phyloP scores from a whole-genome alignment of 2,329 filamentous ascomycete genomes.

The Paecilomyces sp. region DNA sequence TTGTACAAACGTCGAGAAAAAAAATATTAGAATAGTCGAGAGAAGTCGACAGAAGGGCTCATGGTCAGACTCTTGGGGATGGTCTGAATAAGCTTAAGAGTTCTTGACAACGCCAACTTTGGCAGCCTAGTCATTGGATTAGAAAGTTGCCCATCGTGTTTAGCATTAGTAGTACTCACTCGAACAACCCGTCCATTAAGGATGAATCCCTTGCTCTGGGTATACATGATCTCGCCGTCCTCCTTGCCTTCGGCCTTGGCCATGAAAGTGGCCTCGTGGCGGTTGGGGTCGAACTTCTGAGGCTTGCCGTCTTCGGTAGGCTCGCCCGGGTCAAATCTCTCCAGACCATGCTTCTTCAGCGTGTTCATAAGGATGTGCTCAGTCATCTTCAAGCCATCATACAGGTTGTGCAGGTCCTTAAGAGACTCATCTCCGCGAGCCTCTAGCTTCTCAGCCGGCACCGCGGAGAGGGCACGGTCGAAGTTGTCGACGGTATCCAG shows the following conservation, averaged over 20 bases:
- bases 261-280: constrained; percentile 96
- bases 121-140: constrained; percentile 50
- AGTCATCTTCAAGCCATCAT: constrained; percentile 93
- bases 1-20: not conserved
- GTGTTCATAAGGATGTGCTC: constrained; percentile 81
- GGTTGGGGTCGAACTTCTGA: constrained; percentile 91
- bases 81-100: constrained; percentile 24
- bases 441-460: constrained; percentile 66
- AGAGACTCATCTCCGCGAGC: constrained; percentile 47
- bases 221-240: constrained; percentile 81
- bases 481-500: constrained; percentile 96
- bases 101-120: constrained; percentile 98
- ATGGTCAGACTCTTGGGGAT: constrained; percentile 3
- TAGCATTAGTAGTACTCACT: constrained; percentile 29
- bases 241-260: constrained; percentile 80
- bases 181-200: constrained; percentile 85
- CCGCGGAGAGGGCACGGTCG: constrained; percentile 78
- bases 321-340: constrained; percentile 69
- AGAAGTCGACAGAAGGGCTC: constrained; percentile 8
- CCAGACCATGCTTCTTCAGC: constrained; percentile 87
- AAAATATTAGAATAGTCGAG: not conserved
- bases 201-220: constrained; percentile 92
- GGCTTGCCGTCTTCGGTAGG: constrained; percentile 42
- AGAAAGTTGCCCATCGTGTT: constrained; percentile 6
- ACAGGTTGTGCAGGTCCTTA: constrained; percentile 70